Percentiles rank a stretch among this genome's conserved stretches.
Evolutionary conservation across 108 stramenopile species (phyloP).

Genomic region (Cylindrotheca closterium): DNA sequence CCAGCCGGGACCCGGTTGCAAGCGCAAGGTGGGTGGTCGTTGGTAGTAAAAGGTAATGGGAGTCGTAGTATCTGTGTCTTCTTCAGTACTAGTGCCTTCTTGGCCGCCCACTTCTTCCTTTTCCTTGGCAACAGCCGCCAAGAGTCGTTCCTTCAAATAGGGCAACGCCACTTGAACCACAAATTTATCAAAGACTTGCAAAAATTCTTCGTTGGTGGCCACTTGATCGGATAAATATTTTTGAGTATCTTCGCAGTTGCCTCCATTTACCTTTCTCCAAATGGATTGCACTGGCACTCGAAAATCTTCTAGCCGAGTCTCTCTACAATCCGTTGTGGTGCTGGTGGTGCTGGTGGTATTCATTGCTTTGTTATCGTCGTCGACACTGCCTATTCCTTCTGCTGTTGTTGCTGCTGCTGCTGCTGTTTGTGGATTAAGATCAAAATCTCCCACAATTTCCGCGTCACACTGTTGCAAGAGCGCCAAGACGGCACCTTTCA

Average conservation of each 20-base stretch:
- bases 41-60: conserved; percentile 78
- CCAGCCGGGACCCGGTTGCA: conserved; percentile 87
- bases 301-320: conserved; percentile 65
- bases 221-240: conserved; percentile 73
- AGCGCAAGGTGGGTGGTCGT: conserved; percentile 81
- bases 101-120: no score
- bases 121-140: conserved; percentile 18
- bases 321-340: not conserved
- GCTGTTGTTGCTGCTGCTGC: no score
- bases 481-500: conserved; percentile 40
- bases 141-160: conserved; percentile 58
- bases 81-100: not conserved
- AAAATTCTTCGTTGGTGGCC: conserved; percentile 52
- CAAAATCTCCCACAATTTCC: conserved; percentile 53
- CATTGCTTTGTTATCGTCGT: not conserved
- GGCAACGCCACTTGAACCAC: conserved; percentile 65
- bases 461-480: conserved; percentile 55
- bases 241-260: conserved; percentile 67
- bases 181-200: conserved; percentile 69
- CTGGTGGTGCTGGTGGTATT: no score
- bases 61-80: not conserved
- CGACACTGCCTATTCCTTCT: no score
- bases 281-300: conserved; percentile 57
- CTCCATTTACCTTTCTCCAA: conserved; percentile 63
- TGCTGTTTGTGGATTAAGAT: no score